Conservation (phyloP, 441 rosid species). For the Biscutella laevigata region DNA sequence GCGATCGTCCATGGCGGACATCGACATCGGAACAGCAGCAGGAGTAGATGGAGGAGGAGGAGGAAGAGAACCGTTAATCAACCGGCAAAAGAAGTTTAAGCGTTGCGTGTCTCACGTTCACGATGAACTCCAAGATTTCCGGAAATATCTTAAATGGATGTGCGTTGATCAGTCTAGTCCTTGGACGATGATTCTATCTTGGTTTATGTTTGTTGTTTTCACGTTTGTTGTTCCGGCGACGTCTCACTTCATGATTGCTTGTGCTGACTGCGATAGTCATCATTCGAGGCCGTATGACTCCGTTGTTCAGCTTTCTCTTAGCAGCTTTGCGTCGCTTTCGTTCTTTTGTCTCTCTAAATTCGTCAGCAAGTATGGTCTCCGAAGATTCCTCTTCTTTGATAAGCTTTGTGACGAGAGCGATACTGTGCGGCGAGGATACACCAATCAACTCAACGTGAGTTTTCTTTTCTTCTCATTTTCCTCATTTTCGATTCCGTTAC, state of each 20-base stretch:
- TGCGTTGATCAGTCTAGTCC: conserved; percentile 71
- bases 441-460: conserved; percentile 68
- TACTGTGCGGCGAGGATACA: conserved; percentile 55
- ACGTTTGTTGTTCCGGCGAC: conserved; percentile 49
- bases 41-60: not conserved
- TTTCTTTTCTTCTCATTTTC: too few species aligned
- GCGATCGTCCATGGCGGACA: conserved; percentile 32
- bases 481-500: not conserved
- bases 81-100: conserved; percentile 27
- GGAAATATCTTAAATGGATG: conserved; percentile 75
- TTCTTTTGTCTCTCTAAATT: conserved; percentile 62
- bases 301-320: conserved; percentile 70
- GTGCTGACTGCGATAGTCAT: conserved; percentile 54
- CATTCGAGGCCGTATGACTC: conserved; percentile 63
- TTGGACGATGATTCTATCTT: conserved; percentile 48
- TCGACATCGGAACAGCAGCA: conserved; percentile 28
- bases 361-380: conserved; percentile 49
- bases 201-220: conserved; percentile 60
- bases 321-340: conserved; percentile 61
- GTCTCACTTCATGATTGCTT: conserved; percentile 73
- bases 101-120: conserved; percentile 50
- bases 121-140: conserved; percentile 69
- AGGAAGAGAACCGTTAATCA: conserved; percentile 26
- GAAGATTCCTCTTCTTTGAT: conserved; percentile 77
- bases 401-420: conserved; percentile 88